Evolutionary conservation across 768 basidiomycete genomes (phyloP).

Genomic region (Chiua virens): DNA sequence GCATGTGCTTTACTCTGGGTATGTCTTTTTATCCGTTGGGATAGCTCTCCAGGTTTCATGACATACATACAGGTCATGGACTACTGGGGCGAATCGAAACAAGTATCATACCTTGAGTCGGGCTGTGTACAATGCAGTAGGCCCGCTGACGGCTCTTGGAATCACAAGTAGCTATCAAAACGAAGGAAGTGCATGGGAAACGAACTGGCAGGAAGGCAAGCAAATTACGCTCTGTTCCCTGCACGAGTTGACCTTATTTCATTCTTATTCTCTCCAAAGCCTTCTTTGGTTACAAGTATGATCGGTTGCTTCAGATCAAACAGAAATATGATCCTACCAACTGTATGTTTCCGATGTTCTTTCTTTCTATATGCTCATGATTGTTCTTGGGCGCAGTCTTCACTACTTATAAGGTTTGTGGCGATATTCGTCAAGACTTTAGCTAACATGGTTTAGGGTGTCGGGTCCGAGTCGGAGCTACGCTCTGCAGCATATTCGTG

Average conservation of each 20-base stretch:
- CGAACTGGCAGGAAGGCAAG: conserved; percentile 7
- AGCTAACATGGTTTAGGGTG: too few relatives aligned
- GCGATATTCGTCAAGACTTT: too few relatives aligned
- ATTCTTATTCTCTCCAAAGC: neutral
- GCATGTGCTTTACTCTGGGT: conserved; percentile 11
- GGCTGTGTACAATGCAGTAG: neutral
- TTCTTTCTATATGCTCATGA: neutral
- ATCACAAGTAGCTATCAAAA: conserved; percentile 11
- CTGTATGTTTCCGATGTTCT: conserved; percentile 4
- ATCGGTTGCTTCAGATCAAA: conserved; percentile 8
- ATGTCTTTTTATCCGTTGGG: neutral
- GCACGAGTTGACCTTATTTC: neutral
- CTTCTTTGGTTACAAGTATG: conserved; percentile 22
- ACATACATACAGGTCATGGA: conserved; percentile 13
- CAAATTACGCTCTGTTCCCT: neutral
- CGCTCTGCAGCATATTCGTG: too few relatives aligned
- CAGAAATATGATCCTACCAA: conserved; percentile 13
- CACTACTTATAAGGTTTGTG: conserved; percentile 4
- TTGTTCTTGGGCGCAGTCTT: neutral
- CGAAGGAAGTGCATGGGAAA: conserved; percentile 8
- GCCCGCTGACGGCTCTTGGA: conserved; percentile 3
- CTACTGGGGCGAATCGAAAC: neutral
- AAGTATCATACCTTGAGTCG: neutral
- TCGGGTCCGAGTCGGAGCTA: too few relatives aligned
- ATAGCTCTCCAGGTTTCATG: neutral